Conservation (phyloP, 208 protist species). For the Strigomonas galati region DNA sequence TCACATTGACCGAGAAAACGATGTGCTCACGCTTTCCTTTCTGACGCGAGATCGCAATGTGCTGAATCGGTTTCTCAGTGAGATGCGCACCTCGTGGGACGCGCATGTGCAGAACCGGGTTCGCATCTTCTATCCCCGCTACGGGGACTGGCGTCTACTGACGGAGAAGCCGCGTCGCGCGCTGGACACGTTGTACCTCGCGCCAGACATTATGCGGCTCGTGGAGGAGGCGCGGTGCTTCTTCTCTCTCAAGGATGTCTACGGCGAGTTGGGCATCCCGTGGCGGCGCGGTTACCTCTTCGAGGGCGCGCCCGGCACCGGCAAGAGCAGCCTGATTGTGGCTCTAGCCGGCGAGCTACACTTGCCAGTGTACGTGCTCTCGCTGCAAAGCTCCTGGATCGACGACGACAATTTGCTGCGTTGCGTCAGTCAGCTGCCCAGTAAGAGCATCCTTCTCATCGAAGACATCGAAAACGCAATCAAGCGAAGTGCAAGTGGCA, state of each 20-base stretch:
- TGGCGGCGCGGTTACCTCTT: slow-evolving; percentile 95
- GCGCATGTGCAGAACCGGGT: slow-evolving; percentile 49
- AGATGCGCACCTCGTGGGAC: slow-evolving; percentile 53
- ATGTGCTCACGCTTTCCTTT: slow-evolving; percentile 69
- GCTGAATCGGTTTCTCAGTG: slow-evolving; percentile 51
- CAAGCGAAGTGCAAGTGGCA: background rate
- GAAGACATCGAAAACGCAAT: slow-evolving; percentile 96
- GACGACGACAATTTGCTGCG: slow-evolving; percentile 84
- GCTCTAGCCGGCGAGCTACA: slow-evolving; percentile 90
- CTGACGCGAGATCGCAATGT: slow-evolving; percentile 56
- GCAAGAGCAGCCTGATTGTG: slow-evolving; percentile 92
- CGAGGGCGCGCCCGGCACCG: slow-evolving; percentile 92
- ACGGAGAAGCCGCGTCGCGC: slow-evolving; percentile 59
- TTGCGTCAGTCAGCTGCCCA: slow-evolving; percentile 76
- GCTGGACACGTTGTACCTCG: slow-evolving; percentile 72
- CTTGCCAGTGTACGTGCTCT: slow-evolving; percentile 91
- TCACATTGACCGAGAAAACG: slow-evolving; percentile 67
- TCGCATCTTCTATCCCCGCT: slow-evolving; percentile 65
- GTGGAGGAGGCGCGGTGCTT: slow-evolving; percentile 84
- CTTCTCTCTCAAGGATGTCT: slow-evolving; percentile 72
- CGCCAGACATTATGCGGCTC: slow-evolving; percentile 39
- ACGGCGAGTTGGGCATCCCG: slow-evolving; percentile 89
- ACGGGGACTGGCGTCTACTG: slow-evolving; percentile 60
- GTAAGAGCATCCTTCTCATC: slow-evolving; percentile 87
- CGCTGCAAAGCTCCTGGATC: slow-evolving; percentile 68